Evolutionary conservation across 208 protist species (phyloP).

Genomic region (Leishmania major): DNA sequence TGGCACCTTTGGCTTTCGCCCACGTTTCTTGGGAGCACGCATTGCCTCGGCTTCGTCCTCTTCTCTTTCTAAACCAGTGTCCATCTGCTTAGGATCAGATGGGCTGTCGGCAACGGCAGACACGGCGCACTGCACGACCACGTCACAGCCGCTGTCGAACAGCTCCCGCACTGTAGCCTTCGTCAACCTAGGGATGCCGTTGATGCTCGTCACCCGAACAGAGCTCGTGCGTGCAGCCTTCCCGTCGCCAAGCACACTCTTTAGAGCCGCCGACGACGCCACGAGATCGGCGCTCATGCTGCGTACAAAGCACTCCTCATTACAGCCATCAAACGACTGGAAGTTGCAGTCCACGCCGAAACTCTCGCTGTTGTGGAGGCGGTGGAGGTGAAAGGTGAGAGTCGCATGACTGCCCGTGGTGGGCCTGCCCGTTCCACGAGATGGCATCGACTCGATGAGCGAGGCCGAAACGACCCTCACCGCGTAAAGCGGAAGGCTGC

Average conservation of each 20-base stretch:
- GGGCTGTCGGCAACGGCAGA: not conserved
- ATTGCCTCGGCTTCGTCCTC: not conserved
- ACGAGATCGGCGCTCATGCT: constrained; percentile 1
- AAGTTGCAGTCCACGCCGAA: constrained; percentile 16
- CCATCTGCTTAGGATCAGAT: not conserved
- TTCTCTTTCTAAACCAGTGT: not conserved
- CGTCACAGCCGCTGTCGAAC: constrained; percentile 5
- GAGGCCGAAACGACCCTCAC: constrained; percentile 19
- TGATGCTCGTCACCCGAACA: constrained; percentile 10
- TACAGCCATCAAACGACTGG: not conserved
- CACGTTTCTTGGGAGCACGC: not conserved
- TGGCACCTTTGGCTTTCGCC: not conserved
- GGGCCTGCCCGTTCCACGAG: not conserved
- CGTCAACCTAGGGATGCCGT: constrained; percentile 5
- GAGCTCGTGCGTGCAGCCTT: not conserved
- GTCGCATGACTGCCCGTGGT: not conserved
- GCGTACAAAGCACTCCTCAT: constrained; percentile 11
- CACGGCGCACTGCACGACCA: constrained; percentile 17
- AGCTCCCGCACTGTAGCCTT: not conserved
- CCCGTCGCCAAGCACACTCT: not conserved
- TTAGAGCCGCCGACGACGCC: constrained; percentile 11
- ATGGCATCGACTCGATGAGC: constrained; percentile 9
- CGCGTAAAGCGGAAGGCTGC: not conserved
- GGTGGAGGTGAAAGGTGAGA: constrained; percentile 26
- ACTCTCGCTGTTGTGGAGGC: not conserved